Conservation (phyloP, 208 protist genomes). For the Herpetomonas samuelpessoai region DNA sequence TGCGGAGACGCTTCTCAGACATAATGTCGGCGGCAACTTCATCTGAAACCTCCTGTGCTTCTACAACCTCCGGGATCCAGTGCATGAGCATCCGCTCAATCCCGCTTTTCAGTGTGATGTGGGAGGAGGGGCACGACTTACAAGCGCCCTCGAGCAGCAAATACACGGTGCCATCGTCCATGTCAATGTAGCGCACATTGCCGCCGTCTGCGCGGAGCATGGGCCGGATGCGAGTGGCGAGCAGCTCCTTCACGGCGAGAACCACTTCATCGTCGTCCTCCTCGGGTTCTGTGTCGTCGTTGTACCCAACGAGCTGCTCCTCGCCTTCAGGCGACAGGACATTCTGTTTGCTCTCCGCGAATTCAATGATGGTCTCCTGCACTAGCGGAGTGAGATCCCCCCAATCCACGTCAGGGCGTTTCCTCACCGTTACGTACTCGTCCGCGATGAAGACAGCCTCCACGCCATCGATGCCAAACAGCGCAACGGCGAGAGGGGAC, state of each 20-base stretch:
- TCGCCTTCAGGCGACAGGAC: constrained; percentile 71
- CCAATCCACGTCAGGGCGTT: constrained; percentile 52
- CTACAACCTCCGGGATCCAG: constrained; percentile 92
- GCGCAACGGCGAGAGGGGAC: constrained; percentile 60
- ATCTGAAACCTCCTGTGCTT: constrained; percentile 80
- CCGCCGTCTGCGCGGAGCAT: constrained; percentile 90
- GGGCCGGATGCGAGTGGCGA: constrained; percentile 86
- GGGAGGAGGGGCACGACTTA: constrained; percentile 85
- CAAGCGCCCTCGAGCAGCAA: constrained; percentile 89
- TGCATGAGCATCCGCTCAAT: constrained; percentile 95
- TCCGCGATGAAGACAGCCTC: constrained; percentile 72
- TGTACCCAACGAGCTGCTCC: constrained; percentile 54
- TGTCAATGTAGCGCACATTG: constrained; percentile 90
- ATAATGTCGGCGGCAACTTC: constrained; percentile 77
- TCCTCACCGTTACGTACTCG: constrained; percentile 83
- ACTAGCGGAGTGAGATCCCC: constrained; percentile 37
- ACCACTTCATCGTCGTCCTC: constrained; percentile 91
- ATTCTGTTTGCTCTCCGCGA: constrained; percentile 66
- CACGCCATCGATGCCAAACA: constrained; percentile 73
- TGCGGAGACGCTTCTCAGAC: constrained; percentile 65
- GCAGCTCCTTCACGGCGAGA: constrained; percentile 90
- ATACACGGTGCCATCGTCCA: constrained; percentile 89
- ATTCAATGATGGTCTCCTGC: constrained; percentile 66
- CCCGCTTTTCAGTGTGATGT: constrained; percentile 88
- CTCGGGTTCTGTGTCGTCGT: constrained; percentile 87